A percentile compares a stretch with the other conserved stretches of the same genome.
Evolutionary conservation across 2,329 filamentous ascomycete species (phyloP).

Genomic region (Aureobasidium musti): DNA sequence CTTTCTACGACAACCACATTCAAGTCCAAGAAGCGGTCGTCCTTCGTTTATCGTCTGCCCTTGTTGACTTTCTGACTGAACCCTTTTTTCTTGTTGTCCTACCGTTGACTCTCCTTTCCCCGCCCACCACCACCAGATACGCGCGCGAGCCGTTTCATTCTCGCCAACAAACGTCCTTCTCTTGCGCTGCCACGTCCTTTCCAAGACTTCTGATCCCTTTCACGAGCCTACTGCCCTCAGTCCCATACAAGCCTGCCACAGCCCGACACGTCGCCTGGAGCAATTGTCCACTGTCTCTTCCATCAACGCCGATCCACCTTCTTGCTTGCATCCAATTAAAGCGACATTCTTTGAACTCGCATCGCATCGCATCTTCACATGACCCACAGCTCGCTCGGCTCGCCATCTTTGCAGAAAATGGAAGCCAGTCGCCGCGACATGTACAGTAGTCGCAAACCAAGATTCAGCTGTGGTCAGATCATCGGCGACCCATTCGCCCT

Average conservation of each 20-base stretch:
- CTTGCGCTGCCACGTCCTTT: slow-evolving; percentile 15
- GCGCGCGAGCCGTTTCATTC: slow-evolving; percentile 22
- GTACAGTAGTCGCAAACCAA: slow-evolving; percentile 50
- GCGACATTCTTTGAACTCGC: neutral
- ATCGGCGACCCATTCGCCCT: slow-evolving; percentile 95
- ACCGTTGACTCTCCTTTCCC: slow-evolving; percentile 29
- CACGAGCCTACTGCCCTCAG: neutral
- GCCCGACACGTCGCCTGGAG: slow-evolving; percentile 9
- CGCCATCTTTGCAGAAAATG: slow-evolving; percentile 79
- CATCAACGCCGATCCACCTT: slow-evolving; percentile 1
- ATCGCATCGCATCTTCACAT: slow-evolving; percentile 15
- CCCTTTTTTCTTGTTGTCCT: slow-evolving; percentile 27
- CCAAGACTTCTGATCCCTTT: neutral
- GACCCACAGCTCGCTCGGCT: slow-evolving; percentile 67
- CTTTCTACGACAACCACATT: neutral
- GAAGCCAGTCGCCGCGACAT: slow-evolving; percentile 55
- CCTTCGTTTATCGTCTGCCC: slow-evolving; percentile 23
- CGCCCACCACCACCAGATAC: slow-evolving; percentile 28
- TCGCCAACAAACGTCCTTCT: slow-evolving; percentile 25
- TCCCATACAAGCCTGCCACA: slow-evolving; percentile 1
- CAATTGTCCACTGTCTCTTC: slow-evolving; percentile 8
- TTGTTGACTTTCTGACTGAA: slow-evolving; percentile 16
- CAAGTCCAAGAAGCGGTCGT: slow-evolving; percentile 9
- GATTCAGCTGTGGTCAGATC: slow-evolving; percentile 81
- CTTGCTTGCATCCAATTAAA: neutral